A percentile compares a stretch with the other conserved stretches of the same genome.
Conservation (phyloP, 2,329 filamentous ascomycete species). For the Teratosphaeria epicoccoides region DNA sequence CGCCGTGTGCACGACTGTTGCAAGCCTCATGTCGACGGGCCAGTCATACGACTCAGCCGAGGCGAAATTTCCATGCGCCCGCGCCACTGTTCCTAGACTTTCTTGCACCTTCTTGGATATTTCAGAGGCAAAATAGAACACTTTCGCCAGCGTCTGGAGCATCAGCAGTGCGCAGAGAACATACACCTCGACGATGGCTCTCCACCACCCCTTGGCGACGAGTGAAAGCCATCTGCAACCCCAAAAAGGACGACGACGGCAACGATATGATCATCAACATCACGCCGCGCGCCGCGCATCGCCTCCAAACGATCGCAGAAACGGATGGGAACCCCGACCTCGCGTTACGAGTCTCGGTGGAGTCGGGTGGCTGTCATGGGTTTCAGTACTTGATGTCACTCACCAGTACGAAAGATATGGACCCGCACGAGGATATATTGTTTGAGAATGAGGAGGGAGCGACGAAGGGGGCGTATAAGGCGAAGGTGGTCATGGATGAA, state of each 20-base stretch:
- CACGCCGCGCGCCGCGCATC: slow-evolving; percentile 64
- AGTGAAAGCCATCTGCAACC: slow-evolving; percentile 49
- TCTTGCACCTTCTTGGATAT: slow-evolving; percentile 23
- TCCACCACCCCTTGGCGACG: slow-evolving; percentile 7
- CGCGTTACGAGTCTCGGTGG: slow-evolving; percentile 82
- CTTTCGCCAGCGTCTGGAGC: background rate
- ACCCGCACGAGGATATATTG: slow-evolving; percentile 72
- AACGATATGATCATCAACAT: slow-evolving; percentile 77
- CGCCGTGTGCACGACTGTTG: background rate
- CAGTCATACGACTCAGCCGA: background rate
- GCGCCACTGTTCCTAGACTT: slow-evolving; percentile 25
- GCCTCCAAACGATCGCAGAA: slow-evolving; percentile 55
- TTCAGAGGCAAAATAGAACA: background rate
- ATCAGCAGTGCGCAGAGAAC: background rate
- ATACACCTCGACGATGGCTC: slow-evolving; percentile 4
- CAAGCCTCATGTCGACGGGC: background rate
- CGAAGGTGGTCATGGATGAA: slow-evolving; percentile 84
- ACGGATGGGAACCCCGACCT: slow-evolving; percentile 58
- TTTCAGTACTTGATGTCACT: slow-evolving; percentile 96
- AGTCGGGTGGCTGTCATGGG: slow-evolving; percentile 90
- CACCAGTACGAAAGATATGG: slow-evolving; percentile 47
- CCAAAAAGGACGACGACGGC: slow-evolving; percentile 69
- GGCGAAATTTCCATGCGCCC: slow-evolving; percentile 11
- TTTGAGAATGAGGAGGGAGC: slow-evolving; percentile 54
- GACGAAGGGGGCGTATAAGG: slow-evolving; percentile 28